Evolutionary conservation across 129 eudicot genomes (phyloP).

Genomic region (Kitagawia praeruptora): DNA sequence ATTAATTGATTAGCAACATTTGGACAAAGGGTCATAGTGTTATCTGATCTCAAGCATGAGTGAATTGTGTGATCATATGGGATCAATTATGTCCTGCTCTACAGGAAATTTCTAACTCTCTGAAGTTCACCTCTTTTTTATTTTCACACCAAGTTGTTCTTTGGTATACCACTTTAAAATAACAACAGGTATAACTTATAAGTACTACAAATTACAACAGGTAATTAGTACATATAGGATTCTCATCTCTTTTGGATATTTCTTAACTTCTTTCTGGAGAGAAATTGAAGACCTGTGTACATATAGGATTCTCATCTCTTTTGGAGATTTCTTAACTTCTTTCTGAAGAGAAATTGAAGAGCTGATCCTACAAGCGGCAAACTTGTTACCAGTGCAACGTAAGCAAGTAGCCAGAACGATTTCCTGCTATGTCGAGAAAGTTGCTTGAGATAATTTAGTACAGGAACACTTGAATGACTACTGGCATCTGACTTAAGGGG

Average conservation of each 20-base stretch:
- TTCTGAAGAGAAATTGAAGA: conserved; percentile 24
- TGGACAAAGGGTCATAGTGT: background rate
- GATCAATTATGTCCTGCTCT: background rate
- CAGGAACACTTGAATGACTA: conserved; percentile 10
- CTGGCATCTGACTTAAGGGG: conserved; percentile 16
- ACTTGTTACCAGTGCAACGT: conserved; percentile 32
- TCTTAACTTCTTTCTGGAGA: conserved; percentile 22
- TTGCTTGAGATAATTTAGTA: conserved; percentile 24
- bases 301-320: conserved; percentile 9
- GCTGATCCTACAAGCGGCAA: conserved; percentile 48
- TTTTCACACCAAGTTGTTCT: background rate
- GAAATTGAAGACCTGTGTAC: conserved; percentile 17
- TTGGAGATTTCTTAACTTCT: conserved; percentile 13
- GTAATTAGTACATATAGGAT: background rate
- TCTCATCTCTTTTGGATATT: conserved; percentile 15
- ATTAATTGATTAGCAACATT: background rate
- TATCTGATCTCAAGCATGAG: background rate
- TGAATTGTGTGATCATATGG: background rate
- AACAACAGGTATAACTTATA: background rate
- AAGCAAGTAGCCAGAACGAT: conserved; percentile 46
- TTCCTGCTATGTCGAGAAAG: conserved; percentile 39
- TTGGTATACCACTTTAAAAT: background rate
- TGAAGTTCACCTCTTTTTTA: background rate
- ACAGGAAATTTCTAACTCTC: background rate
- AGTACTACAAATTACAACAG: background rate